Evolutionary conservation across 129 eudicot genomes (phyloP), one percentile per base, ranked within the genome.

Genomic region (Chrysanthemum seticuspe): DNA sequence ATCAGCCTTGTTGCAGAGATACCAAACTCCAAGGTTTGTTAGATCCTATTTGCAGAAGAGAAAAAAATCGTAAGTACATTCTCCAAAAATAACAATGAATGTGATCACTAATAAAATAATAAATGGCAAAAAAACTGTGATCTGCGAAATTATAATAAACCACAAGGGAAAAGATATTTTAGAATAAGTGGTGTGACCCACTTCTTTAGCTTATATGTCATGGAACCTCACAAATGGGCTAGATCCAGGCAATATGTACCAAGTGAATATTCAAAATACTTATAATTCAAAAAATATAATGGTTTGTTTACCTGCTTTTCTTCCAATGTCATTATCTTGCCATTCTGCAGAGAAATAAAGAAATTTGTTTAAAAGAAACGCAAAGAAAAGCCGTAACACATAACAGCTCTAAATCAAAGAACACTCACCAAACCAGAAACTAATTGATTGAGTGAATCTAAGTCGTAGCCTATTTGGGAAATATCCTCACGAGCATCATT

Each of bases 371-470:
- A n/a, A 72, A 40, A 40, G 47, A 16, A 65, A 14, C 25, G 13
- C 51, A 11, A 65, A 65, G n/a, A 50, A 64, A 54, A 49, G 63
- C 16, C 27, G 0, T n/a, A 56, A 67, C 1, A 21, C 40, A 29
- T 45, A 51, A 47, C 13, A 45, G 49, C 18, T 31, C 66, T 12
- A 40, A 52, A n/a, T 74, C 15, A 63, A 60, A 40, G 31, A 67
- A 73, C 62, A 77, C 98, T 83, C 76, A 93, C 98, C 98, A 93
- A 76, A 80, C 88, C 91, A 69, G 82, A 74, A 78, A 89, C 92
- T 86, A 88, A 82, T 44, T 78, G 74, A 31, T 79, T 86, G 66
- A 93, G 76, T 16, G 74, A 66, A 50, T 85, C 85, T 83, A 93
- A 83, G 76, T 87, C 92, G 12, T 56, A 76, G 59, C 88, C 87